Evolutionary conservation across 192 early-diverging fungal species (phyloP), one percentile per base, ranked within the genome.

Genomic region (Anaeromyces robustus): DNA sequence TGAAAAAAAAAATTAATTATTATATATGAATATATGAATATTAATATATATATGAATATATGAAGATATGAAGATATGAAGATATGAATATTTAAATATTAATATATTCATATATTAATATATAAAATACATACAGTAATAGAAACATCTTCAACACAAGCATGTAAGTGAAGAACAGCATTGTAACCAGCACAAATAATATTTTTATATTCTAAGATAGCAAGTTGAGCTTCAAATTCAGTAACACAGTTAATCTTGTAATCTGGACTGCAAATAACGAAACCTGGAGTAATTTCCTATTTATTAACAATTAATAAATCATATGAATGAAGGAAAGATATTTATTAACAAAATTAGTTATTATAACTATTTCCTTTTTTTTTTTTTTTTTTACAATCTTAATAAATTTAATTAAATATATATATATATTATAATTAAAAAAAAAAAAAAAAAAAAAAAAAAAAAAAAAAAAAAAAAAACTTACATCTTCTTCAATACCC

Each of bases 171-270:
- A 83, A 98, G 88, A 19, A 99, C 94, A 17, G 95, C 94, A 78
- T 88, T 93, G 88, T 95, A 98, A 34, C 98, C 98, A 30, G 98
- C 96, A 79, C 94, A 94, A 77, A 99, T 95, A 84, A 99, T 98
- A 87, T 92, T 96, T 86, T 95, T 94, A 84, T 94, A 93, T 77
- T 99, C 98, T 79, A 97, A 87, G 81, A 99, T 96, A 32, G 90
- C 91, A 30, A 99, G 80, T 81, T 95, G 92, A 18, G 95, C 95
- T 80, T 96, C 93, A 82, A 99, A 98, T 12, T 82, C 85, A 59
- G 89, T 92, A 26, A 93, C 90, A 39, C 87, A 89, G 83, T 94
- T 93, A 77, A 97, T 91, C 28, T 96, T 96, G 81, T 88, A 85
- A 85, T 92, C 93, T 78, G 86, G 85, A 77, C 87, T 87, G 84